These are phyloP conservation scores for Psilocybe cubensis DNA, from an alignment of 768 basidiomycete genomes.

Conservation along the genomic window DNA sequence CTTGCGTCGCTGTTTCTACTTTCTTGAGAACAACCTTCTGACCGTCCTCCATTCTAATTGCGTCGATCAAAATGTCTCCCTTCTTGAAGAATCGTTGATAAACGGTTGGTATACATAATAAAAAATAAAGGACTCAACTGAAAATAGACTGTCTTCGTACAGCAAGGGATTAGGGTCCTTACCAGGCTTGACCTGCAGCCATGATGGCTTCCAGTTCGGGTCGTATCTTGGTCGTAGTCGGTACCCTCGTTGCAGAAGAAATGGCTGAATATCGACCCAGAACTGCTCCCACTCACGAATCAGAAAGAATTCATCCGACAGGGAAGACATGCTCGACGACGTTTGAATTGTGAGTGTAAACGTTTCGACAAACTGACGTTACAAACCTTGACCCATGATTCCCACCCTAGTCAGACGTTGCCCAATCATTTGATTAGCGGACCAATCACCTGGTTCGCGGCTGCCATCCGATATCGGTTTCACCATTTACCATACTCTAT, in stretches of 20 bases:
- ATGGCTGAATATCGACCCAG: no score
- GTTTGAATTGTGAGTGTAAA: not conserved
- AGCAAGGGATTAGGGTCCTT: not conserved
- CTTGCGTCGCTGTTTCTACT: not conserved
- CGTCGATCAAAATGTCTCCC: not conserved
- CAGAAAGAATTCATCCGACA: not conserved
- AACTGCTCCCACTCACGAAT: not conserved
- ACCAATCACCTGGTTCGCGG: no score
- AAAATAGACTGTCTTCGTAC: not conserved
- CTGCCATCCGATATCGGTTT: no score
- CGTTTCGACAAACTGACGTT: no score
- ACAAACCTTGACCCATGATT: no score
- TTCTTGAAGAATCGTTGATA: not conserved
- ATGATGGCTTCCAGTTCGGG: not conserved
- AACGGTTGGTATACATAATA: not conserved
- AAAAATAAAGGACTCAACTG: not conserved
- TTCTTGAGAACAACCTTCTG: not conserved
- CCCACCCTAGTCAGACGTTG: no score
- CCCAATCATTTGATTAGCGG: no score
- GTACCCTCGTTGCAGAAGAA: slow-evolving; percentile 1
- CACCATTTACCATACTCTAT: no score
- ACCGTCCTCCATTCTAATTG: not conserved
- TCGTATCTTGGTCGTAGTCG: slow-evolving; percentile 4
- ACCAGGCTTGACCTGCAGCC: not conserved
- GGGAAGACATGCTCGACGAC: not conserved